A percentile compares a stretch with the other conserved stretches of the same genome.
Conservation (phyloP, 192 early-diverging fungal species). For the Podochytrium sp. region DNA sequence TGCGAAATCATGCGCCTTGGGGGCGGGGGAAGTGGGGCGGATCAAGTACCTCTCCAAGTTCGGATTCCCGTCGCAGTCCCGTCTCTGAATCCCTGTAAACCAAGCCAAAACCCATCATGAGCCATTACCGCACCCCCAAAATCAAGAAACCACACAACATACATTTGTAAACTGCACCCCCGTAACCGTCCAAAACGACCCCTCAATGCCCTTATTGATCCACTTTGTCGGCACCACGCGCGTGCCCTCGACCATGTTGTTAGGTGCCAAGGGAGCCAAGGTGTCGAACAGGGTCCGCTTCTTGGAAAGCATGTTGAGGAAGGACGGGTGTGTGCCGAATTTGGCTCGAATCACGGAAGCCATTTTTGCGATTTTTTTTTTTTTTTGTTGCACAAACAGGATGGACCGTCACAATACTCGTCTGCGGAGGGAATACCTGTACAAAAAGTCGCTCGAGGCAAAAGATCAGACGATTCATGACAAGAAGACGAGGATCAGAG, state of each 20-base stretch:
- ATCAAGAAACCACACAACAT: not conserved
- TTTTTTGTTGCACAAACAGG: not conserved
- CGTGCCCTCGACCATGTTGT: slow-evolving; percentile 4
- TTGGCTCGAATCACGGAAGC: slow-evolving; percentile 22
- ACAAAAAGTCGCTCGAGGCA: slow-evolving; percentile 93
- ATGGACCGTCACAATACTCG: slow-evolving; percentile 56
- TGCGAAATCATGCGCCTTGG: too few species aligned
- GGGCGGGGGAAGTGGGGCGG: too few species aligned
- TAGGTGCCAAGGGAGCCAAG: slow-evolving; percentile 14
- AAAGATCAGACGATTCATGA: slow-evolving; percentile 93
- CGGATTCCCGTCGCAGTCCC: not conserved
- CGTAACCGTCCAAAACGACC: slow-evolving; percentile 10
- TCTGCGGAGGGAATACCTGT: slow-evolving; percentile 91
- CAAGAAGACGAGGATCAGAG: slow-evolving; percentile 90
- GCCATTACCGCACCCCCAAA: not conserved
- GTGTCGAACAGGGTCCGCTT: slow-evolving; percentile 26
- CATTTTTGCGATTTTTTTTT: slow-evolving; percentile 11
- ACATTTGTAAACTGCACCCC: slow-evolving; percentile 7
- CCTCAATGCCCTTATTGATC: slow-evolving; percentile 14
- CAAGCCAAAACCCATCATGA: not conserved
- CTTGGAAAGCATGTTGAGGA: slow-evolving; percentile 26
- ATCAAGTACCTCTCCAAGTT: slow-evolving; percentile 24
- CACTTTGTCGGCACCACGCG: slow-evolving; percentile 22
- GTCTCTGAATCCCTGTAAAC: slow-evolving; percentile 10
- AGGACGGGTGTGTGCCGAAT: slow-evolving; percentile 29